phyloP scores from a whole-genome alignment of 345 rosid species.

The Linum tenue region DNA sequence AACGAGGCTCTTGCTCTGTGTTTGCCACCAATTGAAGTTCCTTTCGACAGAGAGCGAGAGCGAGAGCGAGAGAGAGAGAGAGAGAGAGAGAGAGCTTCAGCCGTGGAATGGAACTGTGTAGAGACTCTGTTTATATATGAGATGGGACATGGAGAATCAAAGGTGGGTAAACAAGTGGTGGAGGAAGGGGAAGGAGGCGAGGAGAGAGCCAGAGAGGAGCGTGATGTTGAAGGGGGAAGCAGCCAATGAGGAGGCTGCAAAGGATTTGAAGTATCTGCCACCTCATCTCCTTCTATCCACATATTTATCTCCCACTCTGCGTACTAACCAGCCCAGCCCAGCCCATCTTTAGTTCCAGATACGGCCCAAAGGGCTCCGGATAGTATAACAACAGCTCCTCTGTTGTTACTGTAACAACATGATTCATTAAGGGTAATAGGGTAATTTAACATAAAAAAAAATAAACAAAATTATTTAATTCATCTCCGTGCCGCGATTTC shows the following conservation, averaged over 20 bases:
- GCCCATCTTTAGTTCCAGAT: too few species aligned
- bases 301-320: constrained; percentile 3
- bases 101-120: constrained; percentile 9
- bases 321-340: too few species aligned
- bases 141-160: too few species aligned
- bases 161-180: too few species aligned
- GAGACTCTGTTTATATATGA: constrained; percentile 13
- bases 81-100: background rate
- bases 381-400: too few species aligned
- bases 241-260: constrained; percentile 54
- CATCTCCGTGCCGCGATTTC: too few species aligned
- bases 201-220: constrained; percentile 17
- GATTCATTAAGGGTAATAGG: too few species aligned
- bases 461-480: too few species aligned
- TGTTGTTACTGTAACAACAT: too few species aligned
- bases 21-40: background rate
- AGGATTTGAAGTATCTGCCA: constrained; percentile 54
- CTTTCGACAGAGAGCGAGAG: background rate
- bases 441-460: too few species aligned
- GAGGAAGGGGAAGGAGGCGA: constrained; percentile 8
- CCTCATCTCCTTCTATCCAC: constrained; percentile 65
- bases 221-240: constrained; percentile 37
- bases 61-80: background rate
- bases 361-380: too few species aligned
- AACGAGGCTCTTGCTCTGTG: background rate